A percentile compares a stretch with the other conserved stretches of the same genome.
These are phyloP conservation scores for Piper betle DNA, from an alignment of 164 flowering plant species.

Conservation along the genomic window DNA sequence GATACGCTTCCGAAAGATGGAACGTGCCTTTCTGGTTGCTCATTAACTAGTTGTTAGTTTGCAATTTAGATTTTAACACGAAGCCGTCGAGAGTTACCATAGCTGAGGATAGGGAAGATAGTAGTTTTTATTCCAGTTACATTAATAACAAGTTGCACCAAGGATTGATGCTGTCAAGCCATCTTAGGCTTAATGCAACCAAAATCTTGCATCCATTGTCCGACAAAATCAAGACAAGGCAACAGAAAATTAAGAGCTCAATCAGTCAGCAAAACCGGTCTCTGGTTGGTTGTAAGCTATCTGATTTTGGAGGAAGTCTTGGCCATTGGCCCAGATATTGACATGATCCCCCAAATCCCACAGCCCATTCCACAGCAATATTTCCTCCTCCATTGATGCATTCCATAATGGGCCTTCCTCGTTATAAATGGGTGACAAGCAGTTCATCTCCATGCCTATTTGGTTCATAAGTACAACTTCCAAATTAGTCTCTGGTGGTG, in stretches of 20 bases:
- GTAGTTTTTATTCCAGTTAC: too few species aligned
- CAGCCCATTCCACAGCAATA: slow-evolving; percentile 38
- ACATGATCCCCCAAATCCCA: slow-evolving; percentile 48
- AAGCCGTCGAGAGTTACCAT: too few species aligned
- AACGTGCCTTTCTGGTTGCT: too few species aligned
- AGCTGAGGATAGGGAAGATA: too few species aligned
- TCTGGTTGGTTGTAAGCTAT: slow-evolving; percentile 5
- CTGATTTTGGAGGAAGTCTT: slow-evolving; percentile 8
- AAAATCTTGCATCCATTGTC: too few species aligned
- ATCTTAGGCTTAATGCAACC: too few species aligned
- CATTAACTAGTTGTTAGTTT: too few species aligned
- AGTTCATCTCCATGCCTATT: slow-evolving; percentile 15
- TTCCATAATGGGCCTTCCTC: slow-evolving; percentile 11
- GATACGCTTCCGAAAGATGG: too few species aligned
- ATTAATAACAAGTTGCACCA: too few species aligned
- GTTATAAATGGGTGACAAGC: slow-evolving; percentile 13
- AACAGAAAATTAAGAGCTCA: background rate
- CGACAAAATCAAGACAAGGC: too few species aligned
- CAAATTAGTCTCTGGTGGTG: slow-evolving; percentile 11
- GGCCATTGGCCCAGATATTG: slow-evolving; percentile 14
- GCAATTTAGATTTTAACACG: too few species aligned
- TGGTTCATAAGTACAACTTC: slow-evolving; percentile 12
- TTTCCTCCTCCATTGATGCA: slow-evolving; percentile 18
- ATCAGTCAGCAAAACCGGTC: background rate
- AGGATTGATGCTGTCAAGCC: too few species aligned